Percentiles rank a stretch among this genome's conserved stretches.
phyloP scores from a whole-genome alignment of 2,329 filamentous ascomycete genomes.

The Colletotrichum sp. region DNA sequence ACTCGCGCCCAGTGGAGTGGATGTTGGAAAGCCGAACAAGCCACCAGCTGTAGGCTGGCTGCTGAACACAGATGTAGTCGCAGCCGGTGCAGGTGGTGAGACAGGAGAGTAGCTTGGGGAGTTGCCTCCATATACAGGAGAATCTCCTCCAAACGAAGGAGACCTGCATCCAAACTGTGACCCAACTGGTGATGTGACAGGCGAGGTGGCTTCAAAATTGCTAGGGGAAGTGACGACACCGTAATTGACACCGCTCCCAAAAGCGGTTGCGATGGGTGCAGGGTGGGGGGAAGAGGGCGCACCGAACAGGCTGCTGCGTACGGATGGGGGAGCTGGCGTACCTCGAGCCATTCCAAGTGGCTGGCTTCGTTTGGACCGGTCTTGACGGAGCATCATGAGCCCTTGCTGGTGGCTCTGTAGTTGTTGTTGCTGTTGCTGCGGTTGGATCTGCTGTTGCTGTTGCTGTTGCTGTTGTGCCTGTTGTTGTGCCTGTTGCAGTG shows the following conservation, averaged over 20 bases:
- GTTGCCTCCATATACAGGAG: background rate
- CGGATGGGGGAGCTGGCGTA: background rate
- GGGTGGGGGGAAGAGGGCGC: background rate
- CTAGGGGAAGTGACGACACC: background rate
- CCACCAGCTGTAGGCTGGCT: background rate
- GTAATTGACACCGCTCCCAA: background rate
- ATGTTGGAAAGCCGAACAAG: background rate
- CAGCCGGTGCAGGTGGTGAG: background rate
- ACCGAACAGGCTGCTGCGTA: background rate
- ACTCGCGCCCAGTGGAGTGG: background rate
- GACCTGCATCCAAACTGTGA: background rate
- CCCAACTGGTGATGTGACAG: background rate
- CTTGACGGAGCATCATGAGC: background rate
- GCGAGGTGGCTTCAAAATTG: background rate
- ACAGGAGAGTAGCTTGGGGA: background rate
- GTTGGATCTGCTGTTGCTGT: background rate
- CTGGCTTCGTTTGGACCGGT: background rate
- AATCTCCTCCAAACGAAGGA: background rate
- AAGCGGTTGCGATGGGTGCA: background rate
- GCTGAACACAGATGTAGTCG: background rate
- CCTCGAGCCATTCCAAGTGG: background rate
- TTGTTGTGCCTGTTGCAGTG: background rate
- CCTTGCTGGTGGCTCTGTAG: rapidly evolving
- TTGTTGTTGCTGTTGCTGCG: background rate
- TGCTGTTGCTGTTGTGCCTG: background rate